A percentile compares a stretch with the other conserved stretches of the same genome.
Evolutionary conservation across 805 yeast genomes (phyloP).

Genomic region (Hagleromyces aurorensis): DNA sequence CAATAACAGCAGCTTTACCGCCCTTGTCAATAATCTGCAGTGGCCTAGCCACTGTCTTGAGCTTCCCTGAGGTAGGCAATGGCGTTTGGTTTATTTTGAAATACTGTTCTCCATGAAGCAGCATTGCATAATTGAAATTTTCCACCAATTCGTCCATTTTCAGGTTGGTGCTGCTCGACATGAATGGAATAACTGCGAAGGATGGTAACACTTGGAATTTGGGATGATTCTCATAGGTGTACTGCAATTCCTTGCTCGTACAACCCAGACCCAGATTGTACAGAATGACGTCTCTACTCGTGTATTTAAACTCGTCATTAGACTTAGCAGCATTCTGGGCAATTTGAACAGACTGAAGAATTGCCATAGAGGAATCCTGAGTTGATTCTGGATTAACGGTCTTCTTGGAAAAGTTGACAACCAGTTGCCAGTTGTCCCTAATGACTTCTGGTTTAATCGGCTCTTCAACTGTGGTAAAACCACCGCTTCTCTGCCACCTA

Average conservation of each 20-base stretch:
- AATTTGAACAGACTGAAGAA: conserved; percentile 52
- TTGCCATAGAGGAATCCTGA: conserved; percentile 73
- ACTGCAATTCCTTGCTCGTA: conserved; percentile 62
- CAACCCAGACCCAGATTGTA: conserved; percentile 92
- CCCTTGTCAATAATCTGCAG: conserved; percentile 78
- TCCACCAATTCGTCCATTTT: conserved; percentile 57
- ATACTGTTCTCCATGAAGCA: conserved; percentile 94
- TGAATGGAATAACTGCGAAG: conserved; percentile 82
- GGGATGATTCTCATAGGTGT: conserved; percentile 65
- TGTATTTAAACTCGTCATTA: conserved; percentile 44
- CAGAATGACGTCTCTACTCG: conserved; percentile 63
- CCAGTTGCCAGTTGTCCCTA: conserved; percentile 54
- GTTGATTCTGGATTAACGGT: conserved; percentile 46
- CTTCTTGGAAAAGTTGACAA: conserved; percentile 56
- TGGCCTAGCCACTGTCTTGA: conserved; percentile 57
- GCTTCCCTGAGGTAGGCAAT: conserved; percentile 60
- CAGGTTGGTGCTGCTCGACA: conserved; percentile 52
- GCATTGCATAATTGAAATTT: conserved; percentile 80
- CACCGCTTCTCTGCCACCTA: conserved; percentile 90
- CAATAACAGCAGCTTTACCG: conserved; percentile 68
- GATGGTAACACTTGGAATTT: conserved; percentile 84
- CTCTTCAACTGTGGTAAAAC: conserved; percentile 51
- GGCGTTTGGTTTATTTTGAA: conserved; percentile 69
- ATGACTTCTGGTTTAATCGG: conserved; percentile 58
- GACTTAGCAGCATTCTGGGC: conserved; percentile 32